Conservation (phyloP, 2,329 filamentous ascomycete species). For the Tricladium varicosporioides region DNA sequence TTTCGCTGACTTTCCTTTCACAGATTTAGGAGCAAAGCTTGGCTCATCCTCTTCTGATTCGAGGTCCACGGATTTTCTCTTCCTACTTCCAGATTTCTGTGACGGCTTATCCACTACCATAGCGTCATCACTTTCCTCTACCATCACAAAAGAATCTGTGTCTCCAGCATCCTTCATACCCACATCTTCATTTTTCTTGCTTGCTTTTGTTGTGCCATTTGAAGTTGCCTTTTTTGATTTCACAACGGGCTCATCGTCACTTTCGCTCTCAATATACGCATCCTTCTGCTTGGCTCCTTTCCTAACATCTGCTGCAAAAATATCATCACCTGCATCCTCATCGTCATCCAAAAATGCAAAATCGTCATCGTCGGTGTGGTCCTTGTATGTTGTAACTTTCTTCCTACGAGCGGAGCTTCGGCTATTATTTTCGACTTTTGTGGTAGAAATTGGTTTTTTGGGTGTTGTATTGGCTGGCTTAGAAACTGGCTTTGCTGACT, state of each 20-base stretch:
- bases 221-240: constrained; percentile 49
- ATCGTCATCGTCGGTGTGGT: constrained; percentile 46
- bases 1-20: constrained; percentile 31
- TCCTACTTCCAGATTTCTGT: constrained; percentile 39
- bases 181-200: constrained; percentile 45
- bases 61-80: constrained; percentile 56
- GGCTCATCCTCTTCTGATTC: constrained; percentile 55
- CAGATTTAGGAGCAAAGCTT: constrained; percentile 56
- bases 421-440: constrained; percentile 20
- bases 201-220: constrained; percentile 39
- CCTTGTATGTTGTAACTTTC: constrained; percentile 21
- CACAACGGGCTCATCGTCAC: constrained; percentile 66
- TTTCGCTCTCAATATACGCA: constrained; percentile 66
- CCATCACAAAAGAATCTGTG: constrained; percentile 27
- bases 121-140: constrained; percentile 48
- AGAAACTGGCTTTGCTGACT: constrained; percentile 2
- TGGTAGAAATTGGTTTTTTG: constrained; percentile 19
- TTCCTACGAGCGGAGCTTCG: constrained; percentile 31
- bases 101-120: constrained; percentile 29
- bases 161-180: constrained; percentile 38
- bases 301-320: constrained; percentile 73
- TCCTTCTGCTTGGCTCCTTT: constrained; percentile 66
- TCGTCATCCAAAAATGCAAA: constrained; percentile 65
- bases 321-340: constrained; percentile 73
- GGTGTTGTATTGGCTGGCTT: constrained; percentile 23